Conservation (phyloP, 257 asterid species). For the Plectranthus barbatus region DNA sequence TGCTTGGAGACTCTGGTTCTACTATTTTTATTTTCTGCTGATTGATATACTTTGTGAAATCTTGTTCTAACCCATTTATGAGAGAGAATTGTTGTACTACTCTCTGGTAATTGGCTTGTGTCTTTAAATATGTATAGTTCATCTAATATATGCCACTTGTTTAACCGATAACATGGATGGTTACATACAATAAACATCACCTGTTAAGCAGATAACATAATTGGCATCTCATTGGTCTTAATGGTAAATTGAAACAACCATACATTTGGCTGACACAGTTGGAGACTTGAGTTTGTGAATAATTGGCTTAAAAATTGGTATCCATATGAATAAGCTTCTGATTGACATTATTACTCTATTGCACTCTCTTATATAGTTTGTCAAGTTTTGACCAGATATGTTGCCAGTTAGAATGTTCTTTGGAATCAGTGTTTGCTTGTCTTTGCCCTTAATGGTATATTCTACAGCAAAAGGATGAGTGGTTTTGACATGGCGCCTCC, state of each 20-base stretch:
- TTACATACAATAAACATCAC: neutral
- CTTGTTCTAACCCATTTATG: neutral
- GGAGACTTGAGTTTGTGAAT: neutral
- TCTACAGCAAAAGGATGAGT: conserved; percentile 86
- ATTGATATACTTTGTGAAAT: neutral
- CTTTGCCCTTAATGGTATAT: conserved; percentile 22
- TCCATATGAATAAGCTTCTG: neutral
- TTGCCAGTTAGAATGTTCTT: neutral
- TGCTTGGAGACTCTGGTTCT: neutral
- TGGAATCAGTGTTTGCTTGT: neutral
- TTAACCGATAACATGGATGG: neutral
- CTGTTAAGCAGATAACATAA: neutral
- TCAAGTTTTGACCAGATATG: neutral
- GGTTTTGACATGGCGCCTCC: conserved; percentile 99
- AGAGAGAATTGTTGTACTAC: neutral
- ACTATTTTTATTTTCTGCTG: neutral
- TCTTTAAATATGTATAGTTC: neutral
- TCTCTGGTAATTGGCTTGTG: neutral
- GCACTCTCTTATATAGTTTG: neutral
- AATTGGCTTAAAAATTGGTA: neutral
- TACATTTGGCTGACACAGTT: neutral
- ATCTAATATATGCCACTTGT: neutral
- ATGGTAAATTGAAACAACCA: neutral
- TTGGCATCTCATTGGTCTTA: neutral
- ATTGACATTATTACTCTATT: neutral